A percentile compares a stretch with the other conserved stretches of the same genome.
Evolutionary conservation across 2,329 filamentous ascomycete genomes (phyloP).

Genomic region (Fusarium palustre): DNA sequence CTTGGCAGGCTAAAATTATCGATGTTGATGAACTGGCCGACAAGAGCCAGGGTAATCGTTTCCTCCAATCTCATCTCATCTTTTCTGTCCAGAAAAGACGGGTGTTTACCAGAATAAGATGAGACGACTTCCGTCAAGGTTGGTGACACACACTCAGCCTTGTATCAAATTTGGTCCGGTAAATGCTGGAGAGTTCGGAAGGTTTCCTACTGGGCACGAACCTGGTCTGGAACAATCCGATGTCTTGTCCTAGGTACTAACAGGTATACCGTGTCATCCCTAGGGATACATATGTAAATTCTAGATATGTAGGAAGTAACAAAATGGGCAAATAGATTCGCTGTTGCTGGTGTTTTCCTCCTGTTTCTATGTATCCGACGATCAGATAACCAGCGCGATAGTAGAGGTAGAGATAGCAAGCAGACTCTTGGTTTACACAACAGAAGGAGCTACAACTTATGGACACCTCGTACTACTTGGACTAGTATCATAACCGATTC

Average conservation of each 20-base stretch:
- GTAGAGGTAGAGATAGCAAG: too few species aligned
- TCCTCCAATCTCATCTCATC: constrained; percentile 34
- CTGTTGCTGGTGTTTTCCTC: not conserved
- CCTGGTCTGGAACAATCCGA: constrained; percentile 6
- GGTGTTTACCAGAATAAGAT: constrained; percentile 9
- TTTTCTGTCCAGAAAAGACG: constrained; percentile 19
- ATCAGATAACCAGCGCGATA: not conserved
- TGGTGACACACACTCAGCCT: constrained; percentile 40
- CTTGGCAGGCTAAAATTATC: constrained; percentile 16
- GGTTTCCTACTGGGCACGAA: constrained; percentile 33
- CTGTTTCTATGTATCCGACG: not conserved
- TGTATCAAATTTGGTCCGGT: constrained; percentile 8
- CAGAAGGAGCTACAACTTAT: not conserved
- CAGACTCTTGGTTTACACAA: not conserved
- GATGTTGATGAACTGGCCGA: constrained; percentile 38
- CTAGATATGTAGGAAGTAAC: not conserved
- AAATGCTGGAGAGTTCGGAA: constrained; percentile 26
- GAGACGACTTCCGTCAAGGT: constrained; percentile 16
- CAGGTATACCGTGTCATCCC: not conserved
- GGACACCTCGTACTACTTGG: not conserved
- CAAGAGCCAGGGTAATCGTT: constrained; percentile 29
- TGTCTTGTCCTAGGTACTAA: not conserved
- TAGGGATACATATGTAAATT: not conserved
- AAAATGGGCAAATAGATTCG: not conserved
- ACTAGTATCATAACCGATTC: not conserved